Conservation (phyloP, 164 flowering plant genomes). For the Nymphaea thermarum region DNA sequence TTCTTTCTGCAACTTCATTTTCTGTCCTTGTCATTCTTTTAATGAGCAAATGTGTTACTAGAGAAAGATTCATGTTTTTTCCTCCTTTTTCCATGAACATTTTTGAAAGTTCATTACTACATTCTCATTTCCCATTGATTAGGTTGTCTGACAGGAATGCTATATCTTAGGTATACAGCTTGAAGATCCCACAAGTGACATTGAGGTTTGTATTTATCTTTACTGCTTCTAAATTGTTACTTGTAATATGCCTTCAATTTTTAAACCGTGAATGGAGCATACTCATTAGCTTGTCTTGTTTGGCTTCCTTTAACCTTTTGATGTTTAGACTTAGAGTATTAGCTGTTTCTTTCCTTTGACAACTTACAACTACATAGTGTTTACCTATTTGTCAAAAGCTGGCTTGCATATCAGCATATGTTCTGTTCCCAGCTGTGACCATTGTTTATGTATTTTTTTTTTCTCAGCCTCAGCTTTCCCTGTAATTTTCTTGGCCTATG, state of each 20-base stretch:
- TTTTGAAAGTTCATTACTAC: conserved; percentile 15
- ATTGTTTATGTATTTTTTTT: too few species aligned
- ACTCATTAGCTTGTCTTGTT: neutral
- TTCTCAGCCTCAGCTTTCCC: too few species aligned
- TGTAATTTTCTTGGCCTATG: too few species aligned
- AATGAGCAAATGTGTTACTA: neutral
- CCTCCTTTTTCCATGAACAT: neutral
- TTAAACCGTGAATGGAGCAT: neutral
- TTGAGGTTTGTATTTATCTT: conserved; percentile 50
- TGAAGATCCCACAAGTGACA: conserved; percentile 34
- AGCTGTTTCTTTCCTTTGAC: neutral
- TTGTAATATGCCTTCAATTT: neutral
- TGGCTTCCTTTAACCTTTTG: neutral
- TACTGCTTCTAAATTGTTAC: neutral
- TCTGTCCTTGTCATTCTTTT: neutral
- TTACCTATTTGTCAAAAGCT: too few species aligned
- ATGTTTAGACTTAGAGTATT: neutral
- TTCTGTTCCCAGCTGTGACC: too few species aligned
- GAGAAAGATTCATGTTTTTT: neutral
- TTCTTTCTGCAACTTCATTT: too few species aligned
- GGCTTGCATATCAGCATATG: too few species aligned
- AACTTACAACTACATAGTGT: conserved; percentile 1
- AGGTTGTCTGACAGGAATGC: conserved; percentile 68
- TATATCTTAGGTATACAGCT: conserved; percentile 68
- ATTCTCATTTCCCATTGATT: conserved; percentile 42